Evolutionary conservation across 1,139 yeast species (phyloP), one percentile per base, ranked within the genome.

Genomic region (Geotrichum australiense): DNA sequence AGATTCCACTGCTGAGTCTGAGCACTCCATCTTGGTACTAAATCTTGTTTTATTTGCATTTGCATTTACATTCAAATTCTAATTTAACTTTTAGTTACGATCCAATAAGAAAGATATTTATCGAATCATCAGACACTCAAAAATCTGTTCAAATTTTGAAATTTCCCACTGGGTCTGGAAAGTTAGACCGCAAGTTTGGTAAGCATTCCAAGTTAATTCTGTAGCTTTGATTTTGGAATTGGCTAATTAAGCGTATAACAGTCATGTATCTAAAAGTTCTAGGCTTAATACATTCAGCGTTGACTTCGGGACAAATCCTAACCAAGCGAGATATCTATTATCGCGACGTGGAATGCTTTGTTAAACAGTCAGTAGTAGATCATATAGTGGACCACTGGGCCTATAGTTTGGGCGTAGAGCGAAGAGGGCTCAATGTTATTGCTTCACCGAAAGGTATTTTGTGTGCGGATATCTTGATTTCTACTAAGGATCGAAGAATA

Each of bases 321-420:
- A 78, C 89, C 0, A 69, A 70, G 45, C 62, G 94, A 47, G 89
- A 82, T 51, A 48, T 83, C 0, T 83, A 68, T 59, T 83, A 83
- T 56, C 71, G 70, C 45, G 81, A 81, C 53, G 84, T 78, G 0
- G 64, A 60, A 5, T 54, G 80, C 5, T 83, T 78, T 56, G 55
- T 59, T 26, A 55, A 55, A 1, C 91, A 82, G 53, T 15, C 49
- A 0, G 56, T 49, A 4, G 76, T 78, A 2, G 73, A 74, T 43
- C 43, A 53, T 0, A 53, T 68, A 1, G 50, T 82, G 1, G 68
- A 65, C n/a, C 50, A 48, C 24, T 38, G 65, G 8, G 52, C 58
- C 3, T 23, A 43, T 4, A 39, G 58, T 2, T 39, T 65, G 6
- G 48, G 48, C 2, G 52, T 59, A 3, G 51, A 56, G 1, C 50